Conservation (phyloP, 352 stramenopile genomes). For the Phytophthora sp. region DNA sequence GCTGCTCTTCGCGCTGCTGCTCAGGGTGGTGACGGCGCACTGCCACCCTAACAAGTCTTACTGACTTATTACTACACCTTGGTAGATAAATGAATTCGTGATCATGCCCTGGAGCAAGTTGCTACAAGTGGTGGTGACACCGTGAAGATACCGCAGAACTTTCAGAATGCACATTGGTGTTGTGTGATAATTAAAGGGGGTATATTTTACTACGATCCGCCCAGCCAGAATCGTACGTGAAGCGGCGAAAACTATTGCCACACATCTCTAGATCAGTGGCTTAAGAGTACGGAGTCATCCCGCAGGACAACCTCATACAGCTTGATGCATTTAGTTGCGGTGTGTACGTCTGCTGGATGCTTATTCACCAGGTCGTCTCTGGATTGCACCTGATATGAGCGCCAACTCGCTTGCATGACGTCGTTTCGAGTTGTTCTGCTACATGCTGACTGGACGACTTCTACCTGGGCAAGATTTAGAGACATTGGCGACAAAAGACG, state of each 20-base stretch:
- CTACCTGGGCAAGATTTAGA: too few species aligned
- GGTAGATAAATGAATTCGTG: too few species aligned
- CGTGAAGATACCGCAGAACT: too few species aligned
- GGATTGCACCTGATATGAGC: constrained; percentile 7
- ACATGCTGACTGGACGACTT: constrained; percentile 5
- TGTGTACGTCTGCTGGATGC: constrained; percentile 21
- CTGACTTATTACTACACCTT: too few species aligned
- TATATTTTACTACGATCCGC: constrained; percentile 13
- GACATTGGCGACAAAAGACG: too few species aligned
- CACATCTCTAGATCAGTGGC: background rate
- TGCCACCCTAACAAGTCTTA: too few species aligned
- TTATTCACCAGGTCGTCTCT: constrained; percentile 4
- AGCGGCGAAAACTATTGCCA: background rate
- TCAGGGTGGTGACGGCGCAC: too few species aligned
- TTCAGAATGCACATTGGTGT: constrained; percentile 21
- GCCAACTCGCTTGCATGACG: background rate
- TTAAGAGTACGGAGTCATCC: constrained; percentile 6
- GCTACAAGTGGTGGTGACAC: too few species aligned
- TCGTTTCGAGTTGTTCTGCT: constrained; percentile 30
- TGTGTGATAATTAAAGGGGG: constrained; percentile 8
- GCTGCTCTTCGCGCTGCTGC: too few species aligned
- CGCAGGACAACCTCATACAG: constrained; percentile 26
- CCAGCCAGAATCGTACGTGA: constrained; percentile 5
- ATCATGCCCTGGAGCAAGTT: too few species aligned
- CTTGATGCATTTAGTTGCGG: constrained; percentile 28